Evolutionary conservation across 2,329 filamentous ascomycete species (phyloP).

Genomic region (Nectriaceae sp.): DNA sequence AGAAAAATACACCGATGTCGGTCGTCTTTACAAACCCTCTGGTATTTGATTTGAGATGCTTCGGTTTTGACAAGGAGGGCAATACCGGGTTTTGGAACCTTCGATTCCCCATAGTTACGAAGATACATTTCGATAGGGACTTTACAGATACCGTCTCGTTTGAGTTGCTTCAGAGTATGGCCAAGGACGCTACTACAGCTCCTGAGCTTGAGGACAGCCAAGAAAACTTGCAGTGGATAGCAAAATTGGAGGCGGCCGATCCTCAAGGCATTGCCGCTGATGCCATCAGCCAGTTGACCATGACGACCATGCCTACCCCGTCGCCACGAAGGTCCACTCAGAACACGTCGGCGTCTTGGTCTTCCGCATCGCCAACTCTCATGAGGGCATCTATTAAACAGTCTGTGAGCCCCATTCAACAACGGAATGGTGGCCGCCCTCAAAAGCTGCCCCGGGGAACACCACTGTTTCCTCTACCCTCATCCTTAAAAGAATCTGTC

Average conservation of each 20-base stretch:
- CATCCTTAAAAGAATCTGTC: too few species aligned
- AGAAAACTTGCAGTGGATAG: constrained; percentile 63
- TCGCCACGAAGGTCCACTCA: constrained; percentile 34
- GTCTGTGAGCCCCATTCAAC: background rate
- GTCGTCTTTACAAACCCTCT: constrained; percentile 69
- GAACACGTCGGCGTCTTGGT: constrained; percentile 18
- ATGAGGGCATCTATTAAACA: background rate
- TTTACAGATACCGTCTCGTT: constrained; percentile 71
- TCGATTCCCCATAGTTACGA: constrained; percentile 74
- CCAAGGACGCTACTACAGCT: constrained; percentile 54
- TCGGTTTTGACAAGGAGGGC: constrained; percentile 73
- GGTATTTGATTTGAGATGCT: constrained; percentile 79
- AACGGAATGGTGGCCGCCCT: too few species aligned
- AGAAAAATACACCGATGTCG: constrained; percentile 44
- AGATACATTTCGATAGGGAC: constrained; percentile 75
- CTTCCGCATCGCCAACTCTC: constrained; percentile 14
- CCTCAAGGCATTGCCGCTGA: constrained; percentile 46
- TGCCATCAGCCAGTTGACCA: constrained; percentile 47
- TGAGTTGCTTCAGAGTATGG: constrained; percentile 68
- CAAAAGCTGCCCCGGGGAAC: too few species aligned
- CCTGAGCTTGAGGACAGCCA: constrained; percentile 57
- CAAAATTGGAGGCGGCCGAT: constrained; percentile 58
- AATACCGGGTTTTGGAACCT: constrained; percentile 72
- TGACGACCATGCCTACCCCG: constrained; percentile 38
- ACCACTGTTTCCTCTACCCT: background rate